These are phyloP conservation scores for Phaeolepiota aurea DNA, from an alignment of 768 basidiomycete genomes.

Conservation along the genomic window DNA sequence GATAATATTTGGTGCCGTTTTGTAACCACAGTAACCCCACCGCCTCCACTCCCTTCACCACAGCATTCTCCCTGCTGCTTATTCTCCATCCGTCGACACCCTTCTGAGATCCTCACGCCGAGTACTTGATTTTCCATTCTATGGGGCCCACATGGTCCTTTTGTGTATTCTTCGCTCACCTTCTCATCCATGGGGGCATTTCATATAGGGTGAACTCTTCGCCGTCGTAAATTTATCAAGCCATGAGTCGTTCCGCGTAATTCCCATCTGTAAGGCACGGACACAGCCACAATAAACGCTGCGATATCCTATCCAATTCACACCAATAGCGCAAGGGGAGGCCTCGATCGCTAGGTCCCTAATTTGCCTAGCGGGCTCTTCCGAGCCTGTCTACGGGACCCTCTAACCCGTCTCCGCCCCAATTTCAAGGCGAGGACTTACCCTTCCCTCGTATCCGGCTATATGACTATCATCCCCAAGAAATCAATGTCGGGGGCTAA, in stretches of 20 bases:
- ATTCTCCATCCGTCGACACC: too few species aligned
- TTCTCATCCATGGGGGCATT: not conserved
- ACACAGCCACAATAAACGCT: slow-evolving; percentile 1
- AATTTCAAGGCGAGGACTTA: not conserved
- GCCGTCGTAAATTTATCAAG: not conserved
- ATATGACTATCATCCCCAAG: not conserved
- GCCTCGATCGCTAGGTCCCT: not conserved
- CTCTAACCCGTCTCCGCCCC: not conserved
- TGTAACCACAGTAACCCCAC: not conserved
- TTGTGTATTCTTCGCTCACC: not conserved
- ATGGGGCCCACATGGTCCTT: not conserved
- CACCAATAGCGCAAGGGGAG: not conserved
- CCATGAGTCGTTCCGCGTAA: too few species aligned
- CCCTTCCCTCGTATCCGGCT: not conserved
- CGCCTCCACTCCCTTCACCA: not conserved
- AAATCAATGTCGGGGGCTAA: not conserved
- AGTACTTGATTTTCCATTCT: too few species aligned
- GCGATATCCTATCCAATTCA: not conserved
- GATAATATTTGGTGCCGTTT: not conserved
- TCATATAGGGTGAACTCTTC: not conserved
- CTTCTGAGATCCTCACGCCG: too few species aligned
- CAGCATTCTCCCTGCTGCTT: too few species aligned
- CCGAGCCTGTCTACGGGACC: not conserved
- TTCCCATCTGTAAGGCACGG: not conserved
- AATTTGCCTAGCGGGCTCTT: not conserved